phyloP scores from a whole-genome alignment of 2,329 filamentous ascomycete species.

The Colletotrichum shisoi region DNA sequence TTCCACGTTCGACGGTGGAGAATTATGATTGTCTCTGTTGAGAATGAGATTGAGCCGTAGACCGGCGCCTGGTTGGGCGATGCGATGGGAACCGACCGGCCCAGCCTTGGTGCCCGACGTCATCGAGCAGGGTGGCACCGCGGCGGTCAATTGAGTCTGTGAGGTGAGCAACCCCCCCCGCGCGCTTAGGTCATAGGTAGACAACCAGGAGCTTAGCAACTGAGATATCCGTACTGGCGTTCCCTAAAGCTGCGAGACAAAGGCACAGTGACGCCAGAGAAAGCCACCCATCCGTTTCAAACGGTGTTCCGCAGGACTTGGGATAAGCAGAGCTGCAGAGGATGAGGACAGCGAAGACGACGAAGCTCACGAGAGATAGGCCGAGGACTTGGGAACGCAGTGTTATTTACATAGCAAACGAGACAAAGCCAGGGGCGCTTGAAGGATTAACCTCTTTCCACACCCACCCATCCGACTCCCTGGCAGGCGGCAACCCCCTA shows the following conservation, averaged over 20 bases:
- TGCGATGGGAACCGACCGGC: conserved; percentile 20
- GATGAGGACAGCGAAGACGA: neutral
- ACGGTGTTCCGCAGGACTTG: neutral
- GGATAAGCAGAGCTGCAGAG: neutral
- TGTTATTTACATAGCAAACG: conserved; percentile 13
- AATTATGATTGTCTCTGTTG: conserved; percentile 6
- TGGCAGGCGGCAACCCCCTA: conserved; percentile 28
- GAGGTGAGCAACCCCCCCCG: conserved; percentile 14
- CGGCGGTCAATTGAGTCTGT: conserved; percentile 23
- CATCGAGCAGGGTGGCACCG: conserved; percentile 36
- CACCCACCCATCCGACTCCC: conserved; percentile 18
- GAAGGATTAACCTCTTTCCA: conserved; percentile 21
- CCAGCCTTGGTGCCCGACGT: conserved; percentile 35
- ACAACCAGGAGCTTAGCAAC: neutral
- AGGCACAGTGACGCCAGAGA: conserved; percentile 14
- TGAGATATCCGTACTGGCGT: neutral
- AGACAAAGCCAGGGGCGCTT: neutral
- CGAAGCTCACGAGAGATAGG: conserved; percentile 1
- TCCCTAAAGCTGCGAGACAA: neutral
- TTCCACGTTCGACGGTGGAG: conserved; percentile 20
- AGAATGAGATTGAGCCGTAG: neutral
- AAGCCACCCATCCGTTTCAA: neutral
- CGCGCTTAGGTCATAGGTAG: conserved; percentile 3
- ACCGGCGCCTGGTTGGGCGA: conserved; percentile 30
- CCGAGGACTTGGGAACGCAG: neutral